Percentiles rank a stretch among this genome's conserved stretches.
phyloP scores from a whole-genome alignment of 2,329 filamentous ascomycete genomes.

The Chaetomium olivaceum region DNA sequence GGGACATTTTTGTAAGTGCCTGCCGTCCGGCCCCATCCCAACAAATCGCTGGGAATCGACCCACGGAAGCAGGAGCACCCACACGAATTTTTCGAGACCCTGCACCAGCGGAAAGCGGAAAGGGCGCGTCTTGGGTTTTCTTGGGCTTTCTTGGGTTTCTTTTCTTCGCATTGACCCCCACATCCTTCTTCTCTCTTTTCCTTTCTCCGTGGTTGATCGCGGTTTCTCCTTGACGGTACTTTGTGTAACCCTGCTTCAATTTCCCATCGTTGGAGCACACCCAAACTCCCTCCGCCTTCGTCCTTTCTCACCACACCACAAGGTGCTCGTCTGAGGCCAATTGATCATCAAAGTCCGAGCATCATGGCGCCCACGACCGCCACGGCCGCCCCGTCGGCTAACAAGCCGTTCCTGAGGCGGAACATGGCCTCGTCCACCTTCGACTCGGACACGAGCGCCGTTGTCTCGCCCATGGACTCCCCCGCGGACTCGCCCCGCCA shows the following conservation, averaged over 20 bases:
- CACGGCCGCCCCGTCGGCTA: conserved; percentile 45
- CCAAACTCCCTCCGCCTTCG: conserved; percentile 12
- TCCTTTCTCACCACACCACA: conserved; percentile 10
- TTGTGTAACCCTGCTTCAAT: conserved; percentile 9
- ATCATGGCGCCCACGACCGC: conserved; percentile 51
- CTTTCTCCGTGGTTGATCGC: conserved; percentile 16
- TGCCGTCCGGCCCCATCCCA: conserved; percentile 23
- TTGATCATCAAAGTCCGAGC: conserved; percentile 17
- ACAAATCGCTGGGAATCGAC: conserved; percentile 32
- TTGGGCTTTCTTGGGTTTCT: neutral
- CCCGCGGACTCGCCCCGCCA: conserved; percentile 60
- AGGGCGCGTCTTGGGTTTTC: neutral
- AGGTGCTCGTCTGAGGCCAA: conserved; percentile 7
- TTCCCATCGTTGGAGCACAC: neutral
- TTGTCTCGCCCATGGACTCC: conserved; percentile 60
- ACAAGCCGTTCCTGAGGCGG: conserved; percentile 50
- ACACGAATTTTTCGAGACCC: conserved; percentile 28
- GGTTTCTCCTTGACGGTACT: conserved; percentile 20
- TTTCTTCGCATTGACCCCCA: conserved; percentile 17
- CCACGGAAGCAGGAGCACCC: conserved; percentile 28
- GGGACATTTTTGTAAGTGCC: conserved; percentile 13
- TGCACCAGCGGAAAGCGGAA: conserved; percentile 11
- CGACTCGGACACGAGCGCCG: conserved; percentile 55
- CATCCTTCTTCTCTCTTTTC: conserved; percentile 13
- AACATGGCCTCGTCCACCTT: conserved; percentile 45